Percentiles rank a stretch among this genome's conserved stretches.
These are phyloP conservation scores for Alternaria viburni DNA, from an alignment of 2,329 filamentous ascomycete species.

Conservation along the genomic window DNA sequence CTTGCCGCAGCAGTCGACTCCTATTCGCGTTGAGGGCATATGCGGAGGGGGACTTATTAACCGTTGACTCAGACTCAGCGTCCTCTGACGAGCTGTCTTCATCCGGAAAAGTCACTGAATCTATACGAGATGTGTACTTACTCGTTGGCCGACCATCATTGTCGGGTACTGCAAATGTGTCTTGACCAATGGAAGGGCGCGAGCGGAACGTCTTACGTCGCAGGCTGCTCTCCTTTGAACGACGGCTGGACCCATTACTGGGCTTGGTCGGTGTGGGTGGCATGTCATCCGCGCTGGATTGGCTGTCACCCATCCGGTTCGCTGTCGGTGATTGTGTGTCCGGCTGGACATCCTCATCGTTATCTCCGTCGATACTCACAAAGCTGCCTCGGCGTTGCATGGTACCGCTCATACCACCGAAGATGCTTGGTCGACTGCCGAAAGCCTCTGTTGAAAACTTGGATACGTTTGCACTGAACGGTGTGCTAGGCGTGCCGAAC, in stretches of 20 bases:
- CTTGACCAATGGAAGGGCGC: slow-evolving; percentile 53
- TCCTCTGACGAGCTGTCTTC: slow-evolving; percentile 43
- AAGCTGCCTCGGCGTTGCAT: slow-evolving; percentile 71
- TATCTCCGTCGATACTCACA: slow-evolving; percentile 80
- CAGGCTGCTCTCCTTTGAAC: slow-evolving; percentile 59
- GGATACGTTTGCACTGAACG: slow-evolving; percentile 70
- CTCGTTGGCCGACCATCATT: slow-evolving; percentile 36
- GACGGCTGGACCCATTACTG: slow-evolving; percentile 51
- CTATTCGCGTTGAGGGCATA: slow-evolving; percentile 43
- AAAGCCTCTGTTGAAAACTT: slow-evolving; percentile 72
- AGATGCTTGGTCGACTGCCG: slow-evolving; percentile 66
- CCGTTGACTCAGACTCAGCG: slow-evolving; percentile 40
- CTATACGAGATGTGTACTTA: slow-evolving; percentile 43
- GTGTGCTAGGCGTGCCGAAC: slow-evolving; percentile 80
- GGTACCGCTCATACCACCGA: slow-evolving; percentile 62
- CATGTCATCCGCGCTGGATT: slow-evolving; percentile 71
- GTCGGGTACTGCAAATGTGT: slow-evolving; percentile 54
- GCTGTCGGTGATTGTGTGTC: slow-evolving; percentile 62
- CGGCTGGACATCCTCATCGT: slow-evolving; percentile 67
- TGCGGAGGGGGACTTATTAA: slow-evolving; percentile 35
- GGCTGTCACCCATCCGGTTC: slow-evolving; percentile 60
- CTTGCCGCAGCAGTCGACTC: slow-evolving; percentile 48
- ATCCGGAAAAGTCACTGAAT: slow-evolving; percentile 28
- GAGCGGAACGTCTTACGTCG: slow-evolving; percentile 57
- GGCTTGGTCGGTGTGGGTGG: slow-evolving; percentile 95